Percentiles rank a stretch among this genome's conserved stretches.
Evolutionary conservation across 192 early-diverging fungal species (phyloP).

Genomic region (Linderina pennispora): DNA sequence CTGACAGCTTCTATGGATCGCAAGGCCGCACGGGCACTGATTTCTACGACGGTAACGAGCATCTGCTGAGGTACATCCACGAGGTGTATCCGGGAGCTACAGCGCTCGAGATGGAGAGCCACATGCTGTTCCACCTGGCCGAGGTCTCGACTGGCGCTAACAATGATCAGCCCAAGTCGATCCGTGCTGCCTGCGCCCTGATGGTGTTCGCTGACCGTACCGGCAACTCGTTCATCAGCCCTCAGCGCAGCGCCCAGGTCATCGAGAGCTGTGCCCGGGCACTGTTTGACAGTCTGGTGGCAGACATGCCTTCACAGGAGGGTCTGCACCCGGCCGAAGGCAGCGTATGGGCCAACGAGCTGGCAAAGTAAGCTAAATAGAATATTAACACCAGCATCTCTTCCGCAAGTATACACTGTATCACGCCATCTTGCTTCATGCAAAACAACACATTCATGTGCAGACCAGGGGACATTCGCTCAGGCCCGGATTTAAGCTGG

Average conservation of each 20-base stretch:
- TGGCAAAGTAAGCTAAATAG: neutral
- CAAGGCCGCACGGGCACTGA: slow-evolving; percentile 66
- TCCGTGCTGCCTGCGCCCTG: slow-evolving; percentile 70
- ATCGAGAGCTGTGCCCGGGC: slow-evolving; percentile 4
- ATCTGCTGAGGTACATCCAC: slow-evolving; percentile 51
- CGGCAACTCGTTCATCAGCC: slow-evolving; percentile 62
- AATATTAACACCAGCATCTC: neutral
- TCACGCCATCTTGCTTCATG: no score
- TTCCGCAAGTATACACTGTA: no score
- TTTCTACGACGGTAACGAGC: slow-evolving; percentile 75
- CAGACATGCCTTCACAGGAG: slow-evolving; percentile 12
- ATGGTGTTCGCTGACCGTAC: slow-evolving; percentile 80
- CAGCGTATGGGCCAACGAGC: slow-evolving; percentile 28
- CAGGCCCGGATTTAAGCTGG: no score
- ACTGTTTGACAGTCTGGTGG: slow-evolving; percentile 15
- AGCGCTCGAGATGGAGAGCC: slow-evolving; percentile 84
- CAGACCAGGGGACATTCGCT: no score
- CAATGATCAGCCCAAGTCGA: slow-evolving; percentile 18
- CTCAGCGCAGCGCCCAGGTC: slow-evolving; percentile 9
- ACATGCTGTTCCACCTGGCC: slow-evolving; percentile 78
- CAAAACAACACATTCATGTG: no score
- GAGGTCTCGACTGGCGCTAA: slow-evolving; percentile 34
- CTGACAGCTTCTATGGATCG: slow-evolving; percentile 82
- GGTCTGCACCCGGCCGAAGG: slow-evolving; percentile 19
- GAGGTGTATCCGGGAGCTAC: slow-evolving; percentile 10